phyloP scores from a whole-genome alignment of 441 rosid species.

The Erodium trifolium region DNA sequence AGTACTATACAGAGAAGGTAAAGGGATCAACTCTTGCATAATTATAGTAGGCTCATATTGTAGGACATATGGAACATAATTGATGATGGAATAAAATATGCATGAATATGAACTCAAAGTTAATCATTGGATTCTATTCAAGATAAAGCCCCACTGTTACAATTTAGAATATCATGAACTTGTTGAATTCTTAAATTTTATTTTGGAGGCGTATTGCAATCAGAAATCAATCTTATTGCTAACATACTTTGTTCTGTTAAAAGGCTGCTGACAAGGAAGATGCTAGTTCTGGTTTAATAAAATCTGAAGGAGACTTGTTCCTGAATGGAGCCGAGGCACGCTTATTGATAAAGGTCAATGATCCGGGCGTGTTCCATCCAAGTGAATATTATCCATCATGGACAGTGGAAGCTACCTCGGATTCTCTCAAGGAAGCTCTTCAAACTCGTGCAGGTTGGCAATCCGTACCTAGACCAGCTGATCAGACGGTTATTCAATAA shows the following conservation, averaged over 20 bases:
- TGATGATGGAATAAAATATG: neutral
- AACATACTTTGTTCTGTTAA: neutral
- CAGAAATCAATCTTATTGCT: neutral
- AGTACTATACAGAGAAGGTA: slow-evolving; percentile 69
- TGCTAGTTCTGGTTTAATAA: slow-evolving; percentile 45
- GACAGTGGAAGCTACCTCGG: slow-evolving; percentile 55
- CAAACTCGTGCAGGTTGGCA: slow-evolving; percentile 67
- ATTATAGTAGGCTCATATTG: too few relatives aligned
- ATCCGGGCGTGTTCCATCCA: slow-evolving; percentile 48
- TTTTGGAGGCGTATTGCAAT: too few relatives aligned
- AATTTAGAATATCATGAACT: too few relatives aligned
- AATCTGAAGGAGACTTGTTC: slow-evolving; percentile 59
- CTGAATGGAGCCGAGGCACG: slow-evolving; percentile 48
- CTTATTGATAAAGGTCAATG: slow-evolving; percentile 12
- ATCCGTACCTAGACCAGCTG: slow-evolving; percentile 42
- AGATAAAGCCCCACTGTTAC: too few relatives aligned
- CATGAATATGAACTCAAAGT: neutral
- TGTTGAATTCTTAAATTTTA: too few relatives aligned
- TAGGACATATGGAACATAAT: too few relatives aligned
- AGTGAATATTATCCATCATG: slow-evolving; percentile 51
- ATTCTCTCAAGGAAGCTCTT: slow-evolving; percentile 44
- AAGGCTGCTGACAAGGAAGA: slow-evolving; percentile 57
- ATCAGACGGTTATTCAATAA: neutral
- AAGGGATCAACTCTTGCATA: neutral
- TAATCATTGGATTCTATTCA: neutral